These are phyloP conservation scores for Bacidia gigantensis DNA, from an alignment of 495 filamentous ascomycete genomes.

Conservation along the genomic window DNA sequence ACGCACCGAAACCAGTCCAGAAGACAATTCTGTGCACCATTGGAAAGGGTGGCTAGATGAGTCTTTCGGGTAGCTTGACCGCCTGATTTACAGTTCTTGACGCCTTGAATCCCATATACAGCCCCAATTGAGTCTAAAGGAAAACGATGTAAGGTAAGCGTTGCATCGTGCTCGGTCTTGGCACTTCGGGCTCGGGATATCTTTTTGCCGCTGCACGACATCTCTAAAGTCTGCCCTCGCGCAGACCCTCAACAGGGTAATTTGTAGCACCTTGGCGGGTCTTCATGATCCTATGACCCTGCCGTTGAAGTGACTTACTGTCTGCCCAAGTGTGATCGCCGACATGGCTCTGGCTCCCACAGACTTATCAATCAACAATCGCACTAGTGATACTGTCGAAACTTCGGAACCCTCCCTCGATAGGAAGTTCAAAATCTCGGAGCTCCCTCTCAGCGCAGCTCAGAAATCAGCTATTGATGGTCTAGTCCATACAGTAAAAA, in stretches of 20 bases:
- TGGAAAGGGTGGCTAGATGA: slow-evolving; percentile 16
- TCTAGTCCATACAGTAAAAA: slow-evolving; percentile 72
- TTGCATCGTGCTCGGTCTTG: no score
- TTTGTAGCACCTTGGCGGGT: no score
- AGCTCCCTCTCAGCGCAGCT: slow-evolving; percentile 59
- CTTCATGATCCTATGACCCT: no score
- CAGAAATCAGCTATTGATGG: slow-evolving; percentile 64
- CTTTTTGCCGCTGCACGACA: neutral
- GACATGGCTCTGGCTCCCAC: slow-evolving; percentile 29
- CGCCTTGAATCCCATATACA: no score
- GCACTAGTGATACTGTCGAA: slow-evolving; percentile 21
- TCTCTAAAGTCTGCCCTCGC: neutral
- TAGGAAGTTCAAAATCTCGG: slow-evolving; percentile 71
- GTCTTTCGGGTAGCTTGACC: no score
- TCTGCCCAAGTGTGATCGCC: neutral
- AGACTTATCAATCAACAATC: slow-evolving; percentile 21
- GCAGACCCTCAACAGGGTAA: no score
- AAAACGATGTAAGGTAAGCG: no score
- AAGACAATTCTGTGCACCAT: slow-evolving; percentile 79
- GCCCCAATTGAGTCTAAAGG: no score
- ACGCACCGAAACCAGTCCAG: slow-evolving; percentile 93
- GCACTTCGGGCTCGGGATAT: neutral
- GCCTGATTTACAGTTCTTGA: no score
- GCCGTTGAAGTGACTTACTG: neutral
- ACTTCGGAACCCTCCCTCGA: slow-evolving; percentile 31